phyloP scores from a whole-genome alignment of 1,284 basidiomycete genomes.

The Irpex sp. region DNA sequence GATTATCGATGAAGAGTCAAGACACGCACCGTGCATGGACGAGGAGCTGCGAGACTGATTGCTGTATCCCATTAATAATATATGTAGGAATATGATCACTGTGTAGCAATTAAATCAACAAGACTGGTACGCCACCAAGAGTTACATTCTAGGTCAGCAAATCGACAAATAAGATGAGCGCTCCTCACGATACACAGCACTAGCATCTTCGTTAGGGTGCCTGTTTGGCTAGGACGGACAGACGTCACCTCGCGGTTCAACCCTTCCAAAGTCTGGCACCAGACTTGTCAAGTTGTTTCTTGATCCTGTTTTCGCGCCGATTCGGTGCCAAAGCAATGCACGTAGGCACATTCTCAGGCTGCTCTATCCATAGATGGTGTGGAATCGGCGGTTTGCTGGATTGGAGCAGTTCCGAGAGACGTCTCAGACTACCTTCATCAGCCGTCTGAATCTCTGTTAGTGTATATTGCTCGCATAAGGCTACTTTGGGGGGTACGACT shows the following conservation, averaged over 20 bases:
- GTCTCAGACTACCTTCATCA: slow-evolving; percentile 40
- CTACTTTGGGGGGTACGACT: not conserved
- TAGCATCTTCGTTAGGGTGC: too few relatives aligned
- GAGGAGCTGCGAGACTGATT: not conserved
- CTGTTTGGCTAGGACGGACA: not conserved
- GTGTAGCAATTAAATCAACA: not conserved
- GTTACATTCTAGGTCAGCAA: too few relatives aligned
- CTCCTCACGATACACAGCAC: too few relatives aligned
- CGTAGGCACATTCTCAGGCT: slow-evolving; percentile 59
- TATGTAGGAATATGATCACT: slow-evolving; percentile 6
- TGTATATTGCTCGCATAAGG: not conserved
- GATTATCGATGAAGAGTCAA: not conserved
- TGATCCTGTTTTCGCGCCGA: slow-evolving; percentile 45
- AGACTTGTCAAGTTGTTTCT: slow-evolving; percentile 50
- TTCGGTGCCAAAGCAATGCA: slow-evolving; percentile 64
- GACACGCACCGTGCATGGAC: not conserved
- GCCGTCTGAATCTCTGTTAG: slow-evolving; percentile 36
- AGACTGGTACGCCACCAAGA: not conserved
- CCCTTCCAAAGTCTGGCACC: slow-evolving; percentile 40
- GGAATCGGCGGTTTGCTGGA: slow-evolving; percentile 36
- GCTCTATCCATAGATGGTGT: slow-evolving; percentile 62
- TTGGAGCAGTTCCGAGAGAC: slow-evolving; percentile 41
- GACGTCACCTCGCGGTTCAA: not conserved
- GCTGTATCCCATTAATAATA: not conserved
- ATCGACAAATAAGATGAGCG: too few relatives aligned